Evolutionary conservation across 495 filamentous ascomycete genomes (phyloP), one percentile per base, ranked within the genome.

Genomic region (Aspergillus cavernicola): DNA sequence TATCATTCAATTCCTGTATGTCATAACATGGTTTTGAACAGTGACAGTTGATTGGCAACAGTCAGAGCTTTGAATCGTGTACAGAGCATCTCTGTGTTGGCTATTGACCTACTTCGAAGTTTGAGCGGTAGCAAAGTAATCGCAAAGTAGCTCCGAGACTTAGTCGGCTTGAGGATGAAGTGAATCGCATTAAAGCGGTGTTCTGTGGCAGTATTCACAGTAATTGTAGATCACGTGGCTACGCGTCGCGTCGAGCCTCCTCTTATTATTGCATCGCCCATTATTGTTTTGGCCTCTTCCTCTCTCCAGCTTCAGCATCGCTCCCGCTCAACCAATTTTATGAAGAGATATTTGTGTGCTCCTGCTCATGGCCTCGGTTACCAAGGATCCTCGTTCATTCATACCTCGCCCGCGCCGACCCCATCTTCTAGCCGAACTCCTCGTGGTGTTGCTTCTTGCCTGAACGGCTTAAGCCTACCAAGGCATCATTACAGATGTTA

Each of bases 401-500:
- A 44, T 52, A 36, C 52, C 44, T 49, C 53, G 66, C 53, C 35
- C 8, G 35, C 19, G 23, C 23, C 62, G 57, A 60, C 61, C 59
- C 41, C 16, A 36, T 35, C 42, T 60, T 57, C 46, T 60, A 49
- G 61, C 38, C 50, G 24, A 39, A 45, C 15, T 37, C 45, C 38
- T 28, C 36, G n/a, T 54, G 56, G 55, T 65, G 50, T 61, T 47
- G 47, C 47, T 53, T 61, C 58, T 65, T 64, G 68, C 69, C 67
- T 58, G 35, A 33, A 33, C 7, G 31, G 31, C 9, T n/a, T 33
- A 10, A 10, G 31, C 31, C 31, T n/a, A 33, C 10, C 31, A 29
- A 60, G 67, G 66, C 66, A 63, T 19, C 48, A 23, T 59, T 63
- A 63, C 70, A 72, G 67, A 72, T 18, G 43, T n/a, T 57, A 57